These are phyloP conservation scores for Aspergillus sp. DNA, from an alignment of 2,329 filamentous ascomycete genomes.

Conservation along the genomic window DNA sequence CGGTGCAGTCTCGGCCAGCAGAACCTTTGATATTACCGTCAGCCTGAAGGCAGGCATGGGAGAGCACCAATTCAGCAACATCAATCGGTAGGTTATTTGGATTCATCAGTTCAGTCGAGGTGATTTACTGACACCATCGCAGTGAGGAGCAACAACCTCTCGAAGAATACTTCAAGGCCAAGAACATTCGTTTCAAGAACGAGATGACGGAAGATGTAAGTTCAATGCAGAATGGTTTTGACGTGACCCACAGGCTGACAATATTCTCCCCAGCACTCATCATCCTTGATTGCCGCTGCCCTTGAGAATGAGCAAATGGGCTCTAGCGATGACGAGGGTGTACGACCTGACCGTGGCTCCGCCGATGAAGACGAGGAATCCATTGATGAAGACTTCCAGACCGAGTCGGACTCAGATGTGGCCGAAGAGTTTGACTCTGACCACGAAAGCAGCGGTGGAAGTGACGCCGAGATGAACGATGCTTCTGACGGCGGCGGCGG, in stretches of 20 bases:
- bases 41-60: conserved; percentile 80
- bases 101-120: conserved; percentile 1
- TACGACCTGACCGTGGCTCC: conserved; percentile 72
- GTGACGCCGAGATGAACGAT: conserved; percentile 58
- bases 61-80: conserved; percentile 97
- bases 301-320: conserved; percentile 76
- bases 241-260: not conserved
- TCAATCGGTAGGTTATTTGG: conserved; percentile 63
- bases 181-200: conserved; percentile 93
- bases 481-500: conserved; percentile 33
- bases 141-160: conserved; percentile 90
- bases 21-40: conserved; percentile 96
- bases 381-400: conserved; percentile 91
- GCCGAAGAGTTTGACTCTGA: conserved; percentile 93
- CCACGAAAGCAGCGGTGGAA: conserved; percentile 78
- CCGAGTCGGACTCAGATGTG: conserved; percentile 88
- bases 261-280: conserved; percentile 24
- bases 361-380: conserved; percentile 96
- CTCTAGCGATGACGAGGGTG: conserved; percentile 77
- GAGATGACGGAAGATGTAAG: conserved; percentile 95
- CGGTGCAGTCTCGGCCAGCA: conserved; percentile 85
- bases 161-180: conserved; percentile 96
- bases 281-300: conserved; percentile 67
- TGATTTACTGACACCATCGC: conserved; percentile 14
- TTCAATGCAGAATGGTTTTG: conserved; percentile 5